Percentiles rank a stretch among this genome's conserved stretches.
Conservation (phyloP, 768 basidiomycete genomes). For the Pulveroboletus sp. region DNA sequence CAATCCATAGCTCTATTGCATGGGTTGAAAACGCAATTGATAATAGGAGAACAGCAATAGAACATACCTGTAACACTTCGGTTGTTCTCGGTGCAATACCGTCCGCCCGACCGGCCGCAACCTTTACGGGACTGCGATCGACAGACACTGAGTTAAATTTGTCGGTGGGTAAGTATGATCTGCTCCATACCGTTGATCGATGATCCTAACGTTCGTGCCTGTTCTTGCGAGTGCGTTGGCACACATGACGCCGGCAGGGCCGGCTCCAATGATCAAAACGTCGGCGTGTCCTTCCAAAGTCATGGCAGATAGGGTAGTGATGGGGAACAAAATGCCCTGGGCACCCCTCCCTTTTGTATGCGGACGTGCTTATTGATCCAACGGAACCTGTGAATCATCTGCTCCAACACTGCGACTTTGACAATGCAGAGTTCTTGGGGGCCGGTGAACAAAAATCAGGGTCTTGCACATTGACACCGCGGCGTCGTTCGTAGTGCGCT, state of each 20-base stretch:
- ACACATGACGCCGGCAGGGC: slow-evolving; percentile 63
- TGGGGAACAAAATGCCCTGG: too few species aligned
- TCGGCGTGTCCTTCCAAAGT: slow-evolving; percentile 35
- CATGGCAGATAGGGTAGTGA: slow-evolving; percentile 12
- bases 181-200: slow-evolving; percentile 41
- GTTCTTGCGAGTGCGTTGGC: slow-evolving; percentile 48
- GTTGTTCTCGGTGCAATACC: slow-evolving; percentile 54
- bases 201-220: slow-evolving; percentile 42
- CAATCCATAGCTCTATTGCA: slow-evolving; percentile 67
- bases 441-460: too few species aligned
- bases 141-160: neutral
- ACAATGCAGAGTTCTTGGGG: too few species aligned
- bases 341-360: too few species aligned
- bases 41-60: neutral
- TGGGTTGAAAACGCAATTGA: neutral
- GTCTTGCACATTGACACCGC: too few species aligned
- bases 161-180: neutral
- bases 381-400: too few species aligned
- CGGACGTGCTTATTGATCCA: too few species aligned
- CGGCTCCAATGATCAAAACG: slow-evolving; percentile 48
- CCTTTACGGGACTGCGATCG: slow-evolving; percentile 34
- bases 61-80: slow-evolving; percentile 49
- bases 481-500: too few species aligned
- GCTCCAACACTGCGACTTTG: too few species aligned
- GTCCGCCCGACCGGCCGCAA: slow-evolving; percentile 50